Conservation (phyloP, 225 moss, liverwort and hornwort species). For the Pseudisothecium myosuroides region DNA sequence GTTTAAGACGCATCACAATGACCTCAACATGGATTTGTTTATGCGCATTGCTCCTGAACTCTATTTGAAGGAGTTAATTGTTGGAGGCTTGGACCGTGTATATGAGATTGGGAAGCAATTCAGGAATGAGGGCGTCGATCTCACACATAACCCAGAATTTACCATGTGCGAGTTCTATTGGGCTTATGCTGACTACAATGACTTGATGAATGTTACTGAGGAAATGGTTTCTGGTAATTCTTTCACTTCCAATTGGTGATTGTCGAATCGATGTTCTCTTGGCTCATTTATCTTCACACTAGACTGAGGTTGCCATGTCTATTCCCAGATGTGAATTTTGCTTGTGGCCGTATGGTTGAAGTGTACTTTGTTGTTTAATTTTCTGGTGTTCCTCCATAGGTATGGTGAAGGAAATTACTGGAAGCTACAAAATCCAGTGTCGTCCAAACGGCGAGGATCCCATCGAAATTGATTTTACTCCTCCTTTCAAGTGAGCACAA, state of each 20-base stretch:
- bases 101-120: slow-evolving; percentile 92
- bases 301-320: no score
- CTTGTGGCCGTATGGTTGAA: neutral
- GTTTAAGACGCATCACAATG: no score
- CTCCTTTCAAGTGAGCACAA: no score
- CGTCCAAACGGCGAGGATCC: no score
- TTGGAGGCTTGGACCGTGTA: slow-evolving; percentile 75
- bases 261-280: no score
- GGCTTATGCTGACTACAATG: slow-evolving; percentile 83
- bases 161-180: slow-evolving; percentile 86
- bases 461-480: no score
- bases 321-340: neutral
- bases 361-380: neutral
- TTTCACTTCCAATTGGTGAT: neutral
- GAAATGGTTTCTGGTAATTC: slow-evolving; percentile 52
- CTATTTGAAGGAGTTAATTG: slow-evolving; percentile 64
- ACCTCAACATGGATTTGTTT: neutral
- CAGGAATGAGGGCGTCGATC: slow-evolving; percentile 73
- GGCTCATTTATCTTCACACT: no score
- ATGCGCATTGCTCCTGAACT: slow-evolving; percentile 85
- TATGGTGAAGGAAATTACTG: slow-evolving; percentile 68
- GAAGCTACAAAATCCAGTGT: no score
- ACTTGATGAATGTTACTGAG: slow-evolving; percentile 60
- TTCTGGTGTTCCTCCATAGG: slow-evolving; percentile 4
- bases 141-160: slow-evolving; percentile 78